Conservation (phyloP, 331 rosid genomes). For the Ulmus americana region DNA sequence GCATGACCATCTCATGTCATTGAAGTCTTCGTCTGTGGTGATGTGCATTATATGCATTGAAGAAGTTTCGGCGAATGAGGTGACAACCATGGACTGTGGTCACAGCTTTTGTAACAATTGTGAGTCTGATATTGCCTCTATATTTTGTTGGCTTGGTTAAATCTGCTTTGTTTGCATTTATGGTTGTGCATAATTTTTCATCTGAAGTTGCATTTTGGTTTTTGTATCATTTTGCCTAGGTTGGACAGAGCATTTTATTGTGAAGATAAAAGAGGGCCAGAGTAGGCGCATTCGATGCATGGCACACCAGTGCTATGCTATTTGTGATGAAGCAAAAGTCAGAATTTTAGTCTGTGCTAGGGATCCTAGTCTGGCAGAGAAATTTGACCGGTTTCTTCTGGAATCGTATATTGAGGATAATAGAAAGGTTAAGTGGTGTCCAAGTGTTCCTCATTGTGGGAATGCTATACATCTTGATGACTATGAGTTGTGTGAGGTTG, state of each 20-base stretch:
- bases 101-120: slow-evolving; percentile 37
- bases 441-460: slow-evolving; percentile 42
- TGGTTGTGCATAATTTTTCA: not conserved
- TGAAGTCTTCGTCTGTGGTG: not conserved
- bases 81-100: slow-evolving; percentile 36
- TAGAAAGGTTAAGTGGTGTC: slow-evolving; percentile 38
- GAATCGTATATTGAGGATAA: slow-evolving; percentile 46
- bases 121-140: slow-evolving; percentile 13
- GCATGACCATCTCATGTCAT: not conserved
- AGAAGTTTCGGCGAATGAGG: slow-evolving; percentile 12
- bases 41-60: slow-evolving; percentile 34
- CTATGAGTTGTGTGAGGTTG: slow-evolving; percentile 30
- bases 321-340: slow-evolving; percentile 35
- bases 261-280: slow-evolving; percentile 38
- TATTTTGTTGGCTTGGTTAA: not conserved
- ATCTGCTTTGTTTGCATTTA: not conserved
- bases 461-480: slow-evolving; percentile 33
- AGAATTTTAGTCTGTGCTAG: slow-evolving; percentile 30
- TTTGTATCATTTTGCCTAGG: slow-evolving; percentile 20
- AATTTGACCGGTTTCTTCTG: slow-evolving; percentile 40
- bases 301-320: slow-evolving; percentile 32
- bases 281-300: slow-evolving; percentile 41
- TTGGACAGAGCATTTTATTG: slow-evolving; percentile 39
- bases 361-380: slow-evolving; percentile 29
- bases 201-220: not conserved